Conservation (phyloP, 116 monocot genomes). For the Zostera marina region DNA sequence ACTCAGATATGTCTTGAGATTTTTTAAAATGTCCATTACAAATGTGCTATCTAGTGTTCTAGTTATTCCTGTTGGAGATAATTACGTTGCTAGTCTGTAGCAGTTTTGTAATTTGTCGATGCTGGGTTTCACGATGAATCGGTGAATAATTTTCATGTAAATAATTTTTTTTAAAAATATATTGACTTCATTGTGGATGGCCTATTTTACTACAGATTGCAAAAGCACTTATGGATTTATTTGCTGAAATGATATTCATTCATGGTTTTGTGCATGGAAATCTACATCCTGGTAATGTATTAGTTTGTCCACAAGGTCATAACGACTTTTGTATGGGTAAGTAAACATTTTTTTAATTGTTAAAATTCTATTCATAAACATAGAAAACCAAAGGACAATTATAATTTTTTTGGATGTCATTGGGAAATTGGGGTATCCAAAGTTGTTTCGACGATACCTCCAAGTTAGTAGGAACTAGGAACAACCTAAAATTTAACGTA, state of each 20-base stretch:
- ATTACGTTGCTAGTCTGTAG: no score
- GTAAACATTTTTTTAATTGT: neutral
- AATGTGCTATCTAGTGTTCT: no score
- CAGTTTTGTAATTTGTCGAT: no score
- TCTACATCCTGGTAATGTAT: constrained; percentile 90
- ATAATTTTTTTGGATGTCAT: no score
- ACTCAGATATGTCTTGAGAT: neutral
- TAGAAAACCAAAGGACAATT: no score
- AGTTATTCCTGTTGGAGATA: no score
- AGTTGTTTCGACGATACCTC: no score
- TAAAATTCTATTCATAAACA: no score
- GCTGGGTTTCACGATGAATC: no score
- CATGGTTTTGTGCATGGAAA: constrained; percentile 96
- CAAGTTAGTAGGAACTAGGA: no score
- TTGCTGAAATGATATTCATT: constrained; percentile 90
- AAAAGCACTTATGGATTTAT: constrained; percentile 60
- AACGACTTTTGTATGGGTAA: constrained; percentile 56
- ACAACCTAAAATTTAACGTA: no score
- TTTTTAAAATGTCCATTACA: neutral
- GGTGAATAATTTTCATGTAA: neutral
- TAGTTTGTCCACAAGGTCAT: constrained; percentile 50
- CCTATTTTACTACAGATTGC: constrained; percentile 48
- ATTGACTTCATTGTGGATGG: neutral
- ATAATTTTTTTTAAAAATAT: neutral
- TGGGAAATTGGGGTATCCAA: no score